Evolutionary conservation across 164 flowering plant species (phyloP).

Genomic region (Vitis amurensis): DNA sequence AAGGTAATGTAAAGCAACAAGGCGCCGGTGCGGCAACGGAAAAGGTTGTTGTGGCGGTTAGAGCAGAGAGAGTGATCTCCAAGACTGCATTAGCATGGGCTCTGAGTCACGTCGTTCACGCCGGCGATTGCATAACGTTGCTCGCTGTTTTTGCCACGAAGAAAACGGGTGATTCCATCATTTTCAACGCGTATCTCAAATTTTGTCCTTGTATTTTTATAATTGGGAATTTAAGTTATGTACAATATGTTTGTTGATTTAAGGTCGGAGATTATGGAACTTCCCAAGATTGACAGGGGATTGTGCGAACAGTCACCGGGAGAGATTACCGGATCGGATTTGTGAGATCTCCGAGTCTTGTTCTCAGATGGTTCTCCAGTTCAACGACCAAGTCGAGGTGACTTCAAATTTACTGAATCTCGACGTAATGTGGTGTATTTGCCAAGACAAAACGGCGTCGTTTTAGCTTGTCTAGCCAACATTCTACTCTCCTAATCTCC

Average conservation of each 20-base stretch:
- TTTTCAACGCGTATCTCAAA: neutral
- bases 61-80: conserved; percentile 72
- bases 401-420: neutral
- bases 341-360: conserved; percentile 79
- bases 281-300: conserved; percentile 56
- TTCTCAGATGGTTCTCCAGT: conserved; percentile 80
- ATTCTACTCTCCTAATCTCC: no score
- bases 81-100: conserved; percentile 81
- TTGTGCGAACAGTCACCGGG: conserved; percentile 39
- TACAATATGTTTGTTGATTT: neutral
- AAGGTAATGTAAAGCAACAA: neutral
- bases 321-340: conserved; percentile 51
- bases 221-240: neutral
- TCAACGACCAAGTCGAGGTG: conserved; percentile 68
- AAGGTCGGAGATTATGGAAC: conserved; percentile 59
- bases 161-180: conserved; percentile 34
- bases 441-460: neutral
- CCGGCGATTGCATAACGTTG: conserved; percentile 64
- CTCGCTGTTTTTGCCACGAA: conserved; percentile 58
- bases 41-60: conserved; percentile 68
- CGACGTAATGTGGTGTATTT: no score
- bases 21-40: conserved; percentile 20
- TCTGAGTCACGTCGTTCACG: conserved; percentile 71
- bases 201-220: neutral
- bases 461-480: neutral